These are phyloP conservation scores for Pycnococcus provasolii DNA, from an alignment of 139 green algal species.

Conservation along the genomic window DNA sequence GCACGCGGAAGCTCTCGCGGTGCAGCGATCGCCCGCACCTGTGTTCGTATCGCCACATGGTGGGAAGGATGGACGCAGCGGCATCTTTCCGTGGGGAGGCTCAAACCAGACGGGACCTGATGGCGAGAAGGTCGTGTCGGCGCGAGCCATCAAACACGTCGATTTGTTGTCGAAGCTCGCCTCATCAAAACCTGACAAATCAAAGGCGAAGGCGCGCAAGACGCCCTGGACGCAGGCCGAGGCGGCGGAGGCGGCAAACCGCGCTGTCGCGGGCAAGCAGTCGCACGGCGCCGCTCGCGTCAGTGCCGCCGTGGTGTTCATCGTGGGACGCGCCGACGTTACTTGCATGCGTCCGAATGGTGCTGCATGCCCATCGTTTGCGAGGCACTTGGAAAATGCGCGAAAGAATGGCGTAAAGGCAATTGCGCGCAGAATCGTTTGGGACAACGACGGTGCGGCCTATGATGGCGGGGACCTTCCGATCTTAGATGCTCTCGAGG, in stretches of 20 bases:
- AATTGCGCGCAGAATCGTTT: not conserved
- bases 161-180: not conserved
- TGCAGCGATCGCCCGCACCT: not conserved
- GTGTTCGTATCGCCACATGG: not conserved
- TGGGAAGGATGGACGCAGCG: not conserved
- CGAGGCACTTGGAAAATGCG: not conserved
- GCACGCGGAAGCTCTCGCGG: not conserved
- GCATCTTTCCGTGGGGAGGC: constrained; percentile 20
- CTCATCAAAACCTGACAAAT: not conserved
- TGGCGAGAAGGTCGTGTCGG: constrained; percentile 8
- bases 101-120: constrained; percentile 10
- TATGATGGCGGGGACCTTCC: not conserved
- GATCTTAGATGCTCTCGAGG: not conserved
- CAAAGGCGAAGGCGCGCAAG: not conserved
- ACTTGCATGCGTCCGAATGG: constrained; percentile 6
- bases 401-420: not conserved
- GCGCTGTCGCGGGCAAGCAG: not conserved
- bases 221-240: no score
- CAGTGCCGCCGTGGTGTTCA: constrained; percentile 1
- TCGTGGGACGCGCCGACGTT: constrained; percentile 5
- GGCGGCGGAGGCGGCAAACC: not conserved
- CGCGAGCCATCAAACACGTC: constrained; percentile 13
- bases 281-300: no score
- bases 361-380: constrained; percentile 11
- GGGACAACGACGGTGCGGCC: constrained; percentile 3